Evolutionary conservation across 1,284 basidiomycete genomes (phyloP).

Genomic region (Coniophora puteana): DNA sequence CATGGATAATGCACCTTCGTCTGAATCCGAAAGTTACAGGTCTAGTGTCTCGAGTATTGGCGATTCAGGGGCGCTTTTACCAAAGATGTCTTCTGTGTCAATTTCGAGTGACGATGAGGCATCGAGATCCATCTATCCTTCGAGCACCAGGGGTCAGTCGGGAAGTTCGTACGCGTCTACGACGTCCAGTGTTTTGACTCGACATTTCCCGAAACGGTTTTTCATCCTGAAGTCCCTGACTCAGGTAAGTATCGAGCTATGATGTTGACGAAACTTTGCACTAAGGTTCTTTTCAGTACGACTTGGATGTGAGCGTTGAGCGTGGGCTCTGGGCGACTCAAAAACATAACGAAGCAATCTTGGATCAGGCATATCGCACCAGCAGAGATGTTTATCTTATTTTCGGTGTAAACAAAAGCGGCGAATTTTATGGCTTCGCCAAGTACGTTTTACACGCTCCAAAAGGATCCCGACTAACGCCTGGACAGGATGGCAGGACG

Average conservation of each 20-base stretch:
- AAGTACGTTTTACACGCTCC: slow-evolving; percentile 41
- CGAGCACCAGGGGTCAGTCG: slow-evolving; percentile 36
- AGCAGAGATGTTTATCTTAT: slow-evolving; percentile 84
- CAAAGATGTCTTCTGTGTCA: slow-evolving; percentile 27
- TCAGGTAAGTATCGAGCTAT: slow-evolving; percentile 41
- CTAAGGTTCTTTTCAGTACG: slow-evolving; percentile 62
- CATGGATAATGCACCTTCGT: slow-evolving; percentile 21
- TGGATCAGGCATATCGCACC: slow-evolving; percentile 90
- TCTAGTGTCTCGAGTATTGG: not conserved
- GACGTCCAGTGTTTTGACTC: slow-evolving; percentile 67
- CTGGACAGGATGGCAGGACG: slow-evolving; percentile 58
- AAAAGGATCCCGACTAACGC: not conserved
- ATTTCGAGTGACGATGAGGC: slow-evolving; percentile 40
- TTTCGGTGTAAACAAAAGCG: slow-evolving; percentile 90
- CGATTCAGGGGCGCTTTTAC: slow-evolving; percentile 7
- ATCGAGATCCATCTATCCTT: not conserved
- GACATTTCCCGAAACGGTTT: slow-evolving; percentile 81
- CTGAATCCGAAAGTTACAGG: slow-evolving; percentile 22
- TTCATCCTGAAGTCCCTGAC: slow-evolving; percentile 92
- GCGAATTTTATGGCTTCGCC: slow-evolving; percentile 88
- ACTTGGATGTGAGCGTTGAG: slow-evolving; percentile 83
- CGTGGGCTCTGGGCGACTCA: slow-evolving; percentile 90
- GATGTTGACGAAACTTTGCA: slow-evolving; percentile 11
- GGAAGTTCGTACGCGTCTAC: slow-evolving; percentile 68
- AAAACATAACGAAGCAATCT: slow-evolving; percentile 84